phyloP scores from a whole-genome alignment of 2,329 filamentous ascomycete genomes.

The Trichophyton mentagrophytes region DNA sequence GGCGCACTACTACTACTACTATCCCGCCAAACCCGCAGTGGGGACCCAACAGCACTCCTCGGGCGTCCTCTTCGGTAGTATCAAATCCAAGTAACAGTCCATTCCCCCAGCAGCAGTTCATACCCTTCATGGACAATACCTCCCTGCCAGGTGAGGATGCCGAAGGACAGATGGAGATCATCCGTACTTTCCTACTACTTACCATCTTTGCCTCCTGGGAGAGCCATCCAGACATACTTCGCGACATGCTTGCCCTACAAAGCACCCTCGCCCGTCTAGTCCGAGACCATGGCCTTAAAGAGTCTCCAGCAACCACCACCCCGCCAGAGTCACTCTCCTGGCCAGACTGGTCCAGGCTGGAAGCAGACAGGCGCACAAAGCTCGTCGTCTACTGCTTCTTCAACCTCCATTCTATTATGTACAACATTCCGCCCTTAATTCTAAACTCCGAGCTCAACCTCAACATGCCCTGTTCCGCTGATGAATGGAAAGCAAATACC shows the following conservation, averaged over 20 bases:
- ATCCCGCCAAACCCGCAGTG: conserved; percentile 28
- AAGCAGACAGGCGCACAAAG: conserved; percentile 43
- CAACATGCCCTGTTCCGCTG: conserved; percentile 42
- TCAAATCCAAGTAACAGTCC: conserved; percentile 34
- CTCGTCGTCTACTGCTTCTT: conserved; percentile 46
- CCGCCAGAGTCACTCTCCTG: conserved; percentile 36
- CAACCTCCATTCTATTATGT: conserved; percentile 49
- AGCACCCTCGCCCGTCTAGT: conserved; percentile 45
- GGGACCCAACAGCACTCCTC: conserved; percentile 30
- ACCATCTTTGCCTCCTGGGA: conserved; percentile 50
- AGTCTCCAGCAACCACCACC: conserved; percentile 15
- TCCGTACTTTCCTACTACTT: conserved; percentile 40
- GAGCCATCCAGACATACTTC: conserved; percentile 43
- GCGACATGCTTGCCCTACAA: conserved; percentile 45
- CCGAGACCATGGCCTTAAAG: conserved; percentile 40
- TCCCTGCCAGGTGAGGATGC: conserved; percentile 30
- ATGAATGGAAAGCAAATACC: conserved; percentile 43
- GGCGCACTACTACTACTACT: conserved; percentile 24
- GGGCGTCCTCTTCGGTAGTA: conserved; percentile 27
- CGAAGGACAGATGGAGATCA: conserved; percentile 38
- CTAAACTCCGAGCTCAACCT: conserved; percentile 43
- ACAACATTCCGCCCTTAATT: conserved; percentile 48
- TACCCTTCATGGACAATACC: conserved; percentile 20
- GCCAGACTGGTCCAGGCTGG: conserved; percentile 42
- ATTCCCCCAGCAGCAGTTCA: conserved; percentile 27